Base-by-base conservation (phyloP, 192 early-diverging fungal species). In the Linderina pennispora region DNA sequence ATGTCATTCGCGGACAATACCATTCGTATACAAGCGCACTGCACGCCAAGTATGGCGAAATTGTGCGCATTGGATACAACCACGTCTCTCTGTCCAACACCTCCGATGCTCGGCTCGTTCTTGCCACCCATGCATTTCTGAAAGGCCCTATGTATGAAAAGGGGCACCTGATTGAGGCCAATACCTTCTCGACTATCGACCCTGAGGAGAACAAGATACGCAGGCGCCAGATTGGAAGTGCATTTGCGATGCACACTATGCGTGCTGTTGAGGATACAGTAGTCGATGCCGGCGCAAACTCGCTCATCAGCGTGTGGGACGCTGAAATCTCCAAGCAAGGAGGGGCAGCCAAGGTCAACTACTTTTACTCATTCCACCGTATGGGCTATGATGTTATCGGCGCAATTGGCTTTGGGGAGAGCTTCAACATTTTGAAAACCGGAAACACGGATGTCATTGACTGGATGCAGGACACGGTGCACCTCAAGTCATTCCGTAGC, bases 301-400 rank as follows among this genome's bases (percentile, higher is more conserved):
- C 28, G 28, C 28, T 31, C 6, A 31, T 5, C 28, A 31, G 11
- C 6, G 5, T 11, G 28, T 31, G 28, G 28, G 28, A 31, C 11
- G 28, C 11, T 5, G 28, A 31, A 11, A 11, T 8, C 6, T 8
- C 28, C 28, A 31, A 31, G 28, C 28, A 31, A 11, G 28, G 28
- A 5, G 11, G 28, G 6, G 11, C 6, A 5, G 11, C 28, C 11
- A 5, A 8, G 28, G 28, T 31, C 6, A 31, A 31, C 11, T 31
- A 31, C 28, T 31, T 31, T 37, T 61, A 73, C 15, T 53, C 45
- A 1, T 73, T 53, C 43, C 62, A 73, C 15, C 42, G 47, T 3
- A 17, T 65, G 3, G 55, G 54, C 1, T 48, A 62, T 19, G 69
- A 73, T 24, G 24, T 73, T 8, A 65, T 73, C 14, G 63, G 69